A percentile compares a stretch with the other conserved stretches of the same genome.
Conservation (phyloP, 805 yeast genomes). For the Cyberlindnera misumaiensis region DNA sequence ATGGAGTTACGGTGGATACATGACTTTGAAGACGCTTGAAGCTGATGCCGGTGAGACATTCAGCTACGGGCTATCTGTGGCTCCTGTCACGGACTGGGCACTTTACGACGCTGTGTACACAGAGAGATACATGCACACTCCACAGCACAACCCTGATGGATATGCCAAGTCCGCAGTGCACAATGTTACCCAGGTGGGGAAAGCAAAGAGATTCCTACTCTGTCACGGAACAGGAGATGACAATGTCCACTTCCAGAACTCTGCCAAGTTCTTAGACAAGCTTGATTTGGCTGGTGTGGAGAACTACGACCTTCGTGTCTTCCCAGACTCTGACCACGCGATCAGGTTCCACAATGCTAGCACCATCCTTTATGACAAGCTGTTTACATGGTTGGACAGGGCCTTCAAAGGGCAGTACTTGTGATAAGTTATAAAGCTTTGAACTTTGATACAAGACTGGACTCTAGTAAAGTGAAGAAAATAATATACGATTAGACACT, state of each 20-base stretch:
- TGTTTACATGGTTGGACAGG: constrained; percentile 54
- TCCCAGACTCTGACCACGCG: constrained; percentile 77
- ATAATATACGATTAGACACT: too few relatives aligned
- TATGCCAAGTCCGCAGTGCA: constrained; percentile 53
- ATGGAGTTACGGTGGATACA: constrained; percentile 96
- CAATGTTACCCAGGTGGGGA: constrained; percentile 48
- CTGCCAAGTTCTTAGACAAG: constrained; percentile 68
- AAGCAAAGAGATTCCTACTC: constrained; percentile 61
- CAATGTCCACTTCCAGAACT: constrained; percentile 92
- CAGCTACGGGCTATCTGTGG: constrained; percentile 89
- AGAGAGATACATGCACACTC: constrained; percentile 89
- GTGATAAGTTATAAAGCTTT: background rate
- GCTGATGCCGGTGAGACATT: constrained; percentile 68
- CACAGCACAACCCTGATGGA: constrained; percentile 58
- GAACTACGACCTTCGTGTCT: constrained; percentile 72
- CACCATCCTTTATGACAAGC: constrained; percentile 59
- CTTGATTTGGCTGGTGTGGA: constrained; percentile 69
- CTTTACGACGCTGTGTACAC: constrained; percentile 91
- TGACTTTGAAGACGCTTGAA: constrained; percentile 86
- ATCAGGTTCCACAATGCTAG: constrained; percentile 70
- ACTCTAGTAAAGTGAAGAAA: too few relatives aligned
- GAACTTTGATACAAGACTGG: background rate
- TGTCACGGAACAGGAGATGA: constrained; percentile 99
- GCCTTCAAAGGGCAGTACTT: constrained; percentile 47
- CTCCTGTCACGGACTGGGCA: constrained; percentile 95